Conservation (phyloP, 1,284 basidiomycete species). For the Coniferiporia weirii region DNA sequence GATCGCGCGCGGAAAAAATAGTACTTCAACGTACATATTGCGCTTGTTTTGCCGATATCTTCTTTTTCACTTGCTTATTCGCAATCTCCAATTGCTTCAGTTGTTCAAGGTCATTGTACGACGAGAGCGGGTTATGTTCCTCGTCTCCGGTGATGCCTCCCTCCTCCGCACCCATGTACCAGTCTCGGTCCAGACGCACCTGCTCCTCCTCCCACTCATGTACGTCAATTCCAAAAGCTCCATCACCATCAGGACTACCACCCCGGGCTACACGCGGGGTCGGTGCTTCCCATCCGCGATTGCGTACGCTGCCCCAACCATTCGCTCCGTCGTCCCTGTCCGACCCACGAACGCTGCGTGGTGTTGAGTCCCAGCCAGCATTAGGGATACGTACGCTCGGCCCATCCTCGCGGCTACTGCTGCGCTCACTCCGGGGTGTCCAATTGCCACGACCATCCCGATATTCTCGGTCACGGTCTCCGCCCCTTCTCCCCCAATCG, state of each 20-base stretch:
- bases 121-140: conserved; percentile 88
- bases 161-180: conserved; percentile 90
- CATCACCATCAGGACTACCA: conserved; percentile 60
- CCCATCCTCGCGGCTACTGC: conserved; percentile 56
- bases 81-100: conserved; percentile 77
- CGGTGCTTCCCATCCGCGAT: conserved; percentile 79
- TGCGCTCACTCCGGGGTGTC: conserved; percentile 64
- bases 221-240: conserved; percentile 52
- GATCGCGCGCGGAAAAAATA: background rate
- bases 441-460: conserved; percentile 27
- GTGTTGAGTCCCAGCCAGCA: conserved; percentile 87
- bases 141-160: conserved; percentile 82
- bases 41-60: conserved; percentile 86
- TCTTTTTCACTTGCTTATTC: conserved; percentile 78
- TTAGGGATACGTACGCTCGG: conserved; percentile 87
- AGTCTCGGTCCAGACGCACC: conserved; percentile 82
- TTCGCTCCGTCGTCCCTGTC: conserved; percentile 33
- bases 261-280: conserved; percentile 69
- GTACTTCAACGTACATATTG: conserved; percentile 68
- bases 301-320: conserved; percentile 51
- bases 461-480: conserved; percentile 24
- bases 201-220: conserved; percentile 97
- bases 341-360: conserved; percentile 49
- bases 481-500: conserved; percentile 20
- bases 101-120: conserved; percentile 79